These are phyloP conservation scores for Triticum aestivum DNA, from an alignment of 176 grass and related monocot genomes.

Conservation along the genomic window DNA sequence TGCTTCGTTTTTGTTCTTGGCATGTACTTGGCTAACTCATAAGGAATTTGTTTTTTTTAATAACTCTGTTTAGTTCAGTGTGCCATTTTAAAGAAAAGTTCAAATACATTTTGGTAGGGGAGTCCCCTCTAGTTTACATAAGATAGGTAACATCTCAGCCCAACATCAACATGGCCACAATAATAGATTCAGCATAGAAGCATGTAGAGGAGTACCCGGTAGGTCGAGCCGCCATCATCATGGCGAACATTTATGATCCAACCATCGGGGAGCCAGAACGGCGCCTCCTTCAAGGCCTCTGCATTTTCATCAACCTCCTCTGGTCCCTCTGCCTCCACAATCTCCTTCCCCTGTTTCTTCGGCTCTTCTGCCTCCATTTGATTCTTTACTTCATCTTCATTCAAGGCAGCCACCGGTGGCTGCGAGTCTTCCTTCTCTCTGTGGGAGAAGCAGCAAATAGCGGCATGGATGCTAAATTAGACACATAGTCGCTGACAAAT, in stretches of 20 bases:
- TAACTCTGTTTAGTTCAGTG: neutral
- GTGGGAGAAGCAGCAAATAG: slow-evolving; percentile 21
- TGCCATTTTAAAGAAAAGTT: neutral
- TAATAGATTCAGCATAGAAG: neutral
- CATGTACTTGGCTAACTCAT: neutral
- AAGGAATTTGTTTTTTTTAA: neutral
- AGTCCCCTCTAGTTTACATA: neutral
- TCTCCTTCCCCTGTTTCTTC: neutral
- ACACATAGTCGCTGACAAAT: neutral
- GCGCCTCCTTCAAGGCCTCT: neutral
- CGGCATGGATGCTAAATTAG: neutral
- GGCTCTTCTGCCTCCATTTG: neutral
- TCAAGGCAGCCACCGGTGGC: neutral
- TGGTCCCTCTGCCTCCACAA: neutral
- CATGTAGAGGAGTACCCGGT: slow-evolving; percentile 34
- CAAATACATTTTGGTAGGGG: neutral
- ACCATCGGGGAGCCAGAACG: slow-evolving; percentile 64
- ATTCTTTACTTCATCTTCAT: neutral
- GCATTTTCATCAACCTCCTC: slow-evolving; percentile 22
- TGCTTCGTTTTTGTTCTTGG: neutral
- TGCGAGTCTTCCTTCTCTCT: neutral
- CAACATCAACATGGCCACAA: neutral
- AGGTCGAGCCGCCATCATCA: slow-evolving; percentile 23
- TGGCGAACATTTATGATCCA: slow-evolving; percentile 54
- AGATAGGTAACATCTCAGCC: neutral